phyloP scores from a whole-genome alignment of 306 rosid species.

The Castanopsis chinensis region DNA sequence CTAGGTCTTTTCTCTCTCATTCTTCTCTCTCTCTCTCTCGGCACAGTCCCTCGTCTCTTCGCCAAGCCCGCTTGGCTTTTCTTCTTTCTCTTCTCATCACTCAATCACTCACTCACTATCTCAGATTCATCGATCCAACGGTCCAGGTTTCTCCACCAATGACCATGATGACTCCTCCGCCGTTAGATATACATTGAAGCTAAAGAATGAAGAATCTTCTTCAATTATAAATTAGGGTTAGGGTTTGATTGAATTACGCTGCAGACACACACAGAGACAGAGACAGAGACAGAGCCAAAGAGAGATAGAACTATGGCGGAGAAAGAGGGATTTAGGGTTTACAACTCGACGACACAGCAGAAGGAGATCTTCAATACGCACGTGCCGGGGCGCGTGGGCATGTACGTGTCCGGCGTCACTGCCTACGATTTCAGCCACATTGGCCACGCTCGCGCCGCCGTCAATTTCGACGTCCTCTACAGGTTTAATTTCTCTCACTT shows the following conservation, averaged over 20 bases:
- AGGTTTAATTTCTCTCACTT: conserved; percentile 33
- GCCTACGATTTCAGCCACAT: conserved; percentile 87
- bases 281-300: neutral
- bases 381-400: conserved; percentile 62
- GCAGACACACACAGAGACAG: neutral
- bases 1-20: neutral
- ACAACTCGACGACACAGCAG: conserved; percentile 83
- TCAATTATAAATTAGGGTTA: neutral
- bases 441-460: conserved; percentile 96
- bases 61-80: conserved; percentile 20
- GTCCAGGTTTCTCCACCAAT: conserved; percentile 33
- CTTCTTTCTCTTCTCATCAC: neutral
- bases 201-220: too few relatives aligned
- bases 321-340: conserved; percentile 52
- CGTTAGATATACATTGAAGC: conserved; percentile 35
- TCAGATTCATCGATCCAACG: conserved; percentile 53
- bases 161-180: conserved; percentile 59
- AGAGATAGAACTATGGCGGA: conserved; percentile 46
- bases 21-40: conserved; percentile 21
- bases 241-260: neutral
- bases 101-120: neutral
- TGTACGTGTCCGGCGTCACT: conserved; percentile 95
- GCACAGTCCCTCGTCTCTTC: conserved; percentile 5
- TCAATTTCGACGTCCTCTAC: conserved; percentile 79
- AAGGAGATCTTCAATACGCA: conserved; percentile 69